Evolutionary conservation across 306 rosid species (phyloP).

Genomic region (Begonia loranthoides): DNA sequence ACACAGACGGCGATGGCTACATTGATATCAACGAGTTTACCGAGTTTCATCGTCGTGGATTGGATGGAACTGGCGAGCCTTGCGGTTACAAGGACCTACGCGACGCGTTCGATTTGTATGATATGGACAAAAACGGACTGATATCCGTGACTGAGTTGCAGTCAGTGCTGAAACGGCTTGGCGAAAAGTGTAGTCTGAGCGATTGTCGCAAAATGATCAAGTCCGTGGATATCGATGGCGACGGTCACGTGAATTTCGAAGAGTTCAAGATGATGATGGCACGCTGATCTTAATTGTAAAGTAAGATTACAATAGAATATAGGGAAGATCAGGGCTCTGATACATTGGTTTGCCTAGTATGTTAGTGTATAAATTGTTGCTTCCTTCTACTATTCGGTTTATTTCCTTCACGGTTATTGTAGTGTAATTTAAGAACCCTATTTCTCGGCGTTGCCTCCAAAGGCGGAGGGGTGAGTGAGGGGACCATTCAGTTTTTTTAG

Average conservation of each 20-base stretch:
- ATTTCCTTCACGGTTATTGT: too few relatives aligned
- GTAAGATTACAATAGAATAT: not conserved
- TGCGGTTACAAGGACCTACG: constrained; percentile 41
- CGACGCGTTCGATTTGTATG: constrained; percentile 80
- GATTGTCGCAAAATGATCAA: constrained; percentile 69
- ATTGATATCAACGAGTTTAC: constrained; percentile 67
- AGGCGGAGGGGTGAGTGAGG: too few relatives aligned
- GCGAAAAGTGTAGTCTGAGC: constrained; percentile 60
- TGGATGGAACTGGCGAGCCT: not conserved
- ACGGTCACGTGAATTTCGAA: constrained; percentile 72
- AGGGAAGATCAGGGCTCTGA: not conserved
- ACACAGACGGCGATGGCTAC: constrained; percentile 76
- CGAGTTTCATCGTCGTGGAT: constrained; percentile 31
- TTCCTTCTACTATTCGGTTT: too few relatives aligned
- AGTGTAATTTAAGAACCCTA: too few relatives aligned
- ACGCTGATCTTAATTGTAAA: constrained; percentile 9
- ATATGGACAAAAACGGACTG: constrained; percentile 75
- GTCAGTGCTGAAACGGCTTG: constrained; percentile 47
- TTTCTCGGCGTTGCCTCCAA: too few relatives aligned
- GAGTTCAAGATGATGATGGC: constrained; percentile 98
- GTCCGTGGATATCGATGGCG: constrained; percentile 85
- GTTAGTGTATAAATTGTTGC: not conserved
- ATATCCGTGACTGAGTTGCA: constrained; percentile 69
- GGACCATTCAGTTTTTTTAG: too few relatives aligned
- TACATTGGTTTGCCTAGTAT: not conserved